A percentile compares a stretch with the other conserved stretches of the same genome.
Evolutionary conservation across 495 filamentous ascomycete species (phyloP).

Genomic region (Talaromyces thailandensis): DNA sequence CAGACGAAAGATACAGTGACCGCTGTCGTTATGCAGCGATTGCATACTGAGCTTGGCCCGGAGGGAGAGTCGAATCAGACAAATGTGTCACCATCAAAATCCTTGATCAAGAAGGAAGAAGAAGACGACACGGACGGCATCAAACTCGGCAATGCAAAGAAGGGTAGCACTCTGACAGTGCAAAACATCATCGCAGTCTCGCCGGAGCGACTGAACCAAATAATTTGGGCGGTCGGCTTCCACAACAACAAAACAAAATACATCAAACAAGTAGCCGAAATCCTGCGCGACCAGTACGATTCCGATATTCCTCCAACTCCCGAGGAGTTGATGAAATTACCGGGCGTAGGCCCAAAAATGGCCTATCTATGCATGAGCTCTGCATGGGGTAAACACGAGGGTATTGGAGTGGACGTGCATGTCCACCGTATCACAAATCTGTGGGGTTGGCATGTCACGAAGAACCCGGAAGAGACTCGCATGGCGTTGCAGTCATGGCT

Average conservation of each 20-base stretch:
- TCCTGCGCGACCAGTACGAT: constrained; percentile 58
- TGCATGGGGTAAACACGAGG: constrained; percentile 52
- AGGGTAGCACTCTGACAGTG: constrained; percentile 54
- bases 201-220: constrained; percentile 58
- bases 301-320: constrained; percentile 81
- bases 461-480: constrained; percentile 79
- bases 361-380: constrained; percentile 80
- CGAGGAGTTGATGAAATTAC: constrained; percentile 67
- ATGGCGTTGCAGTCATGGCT: constrained; percentile 72
- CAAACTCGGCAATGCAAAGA: constrained; percentile 22
- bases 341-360: constrained; percentile 97
- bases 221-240: constrained; percentile 84
- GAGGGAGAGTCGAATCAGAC: constrained; percentile 9
- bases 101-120: constrained; percentile 15
- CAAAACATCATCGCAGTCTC: constrained; percentile 70
- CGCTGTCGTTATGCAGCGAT: constrained; percentile 68
- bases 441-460: constrained; percentile 88
- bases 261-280: constrained; percentile 67
- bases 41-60: constrained; percentile 63
- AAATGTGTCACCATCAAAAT: constrained; percentile 13
- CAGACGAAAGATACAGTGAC: constrained; percentile 97
- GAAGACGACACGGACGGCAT: constrained; percentile 3
- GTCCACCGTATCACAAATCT: constrained; percentile 89
- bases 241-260: constrained; percentile 94
- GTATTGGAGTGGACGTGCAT: constrained; percentile 61